Conservation (phyloP, 2,329 filamentous ascomycete species). For the Fusarium brevicatenulatum region DNA sequence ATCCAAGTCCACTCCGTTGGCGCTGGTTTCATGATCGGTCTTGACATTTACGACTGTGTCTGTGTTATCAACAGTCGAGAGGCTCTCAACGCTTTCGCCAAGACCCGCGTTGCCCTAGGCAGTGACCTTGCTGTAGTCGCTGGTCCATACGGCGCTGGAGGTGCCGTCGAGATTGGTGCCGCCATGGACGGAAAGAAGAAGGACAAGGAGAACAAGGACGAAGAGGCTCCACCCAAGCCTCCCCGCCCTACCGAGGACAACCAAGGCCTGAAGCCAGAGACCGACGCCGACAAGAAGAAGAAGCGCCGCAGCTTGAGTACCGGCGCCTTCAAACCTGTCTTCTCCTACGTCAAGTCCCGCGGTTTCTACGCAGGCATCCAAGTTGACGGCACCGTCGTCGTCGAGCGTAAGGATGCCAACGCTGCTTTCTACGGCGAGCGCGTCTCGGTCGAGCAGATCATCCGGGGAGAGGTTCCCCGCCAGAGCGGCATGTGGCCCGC, state of each 20-base stretch:
- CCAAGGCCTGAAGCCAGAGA: conserved; percentile 43
- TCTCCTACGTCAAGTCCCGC: conserved; percentile 83
- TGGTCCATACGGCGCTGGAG: conserved; percentile 75
- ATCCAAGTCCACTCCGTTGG: conserved; percentile 85
- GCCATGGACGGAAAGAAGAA: conserved; percentile 50
- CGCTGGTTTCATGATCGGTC: conserved; percentile 81
- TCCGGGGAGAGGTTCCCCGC: conserved; percentile 54
- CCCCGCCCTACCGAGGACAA: conserved; percentile 21
- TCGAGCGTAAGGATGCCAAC: conserved; percentile 89
- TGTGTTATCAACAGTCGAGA: conserved; percentile 84
- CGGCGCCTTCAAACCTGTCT: conserved; percentile 55
- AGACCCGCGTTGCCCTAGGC: conserved; percentile 78
- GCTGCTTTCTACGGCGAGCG: conserved; percentile 82
- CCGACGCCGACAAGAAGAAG: conserved; percentile 38
- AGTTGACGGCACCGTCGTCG: conserved; percentile 86
- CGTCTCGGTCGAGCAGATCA: conserved; percentile 58
- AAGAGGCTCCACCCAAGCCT: conserved; percentile 11
- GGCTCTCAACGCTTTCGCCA: conserved; percentile 80
- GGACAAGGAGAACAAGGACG: conserved; percentile 60
- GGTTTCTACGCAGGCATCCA: conserved; percentile 90
- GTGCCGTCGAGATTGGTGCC: conserved; percentile 70
- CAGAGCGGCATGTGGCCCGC: conserved; percentile 48
- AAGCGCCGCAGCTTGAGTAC: conserved; percentile 47
- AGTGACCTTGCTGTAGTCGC: conserved; percentile 82
- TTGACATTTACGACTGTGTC: conserved; percentile 91